Conservation (phyloP, 805 yeast species). For the Cyberlindnera meyerae region DNA sequence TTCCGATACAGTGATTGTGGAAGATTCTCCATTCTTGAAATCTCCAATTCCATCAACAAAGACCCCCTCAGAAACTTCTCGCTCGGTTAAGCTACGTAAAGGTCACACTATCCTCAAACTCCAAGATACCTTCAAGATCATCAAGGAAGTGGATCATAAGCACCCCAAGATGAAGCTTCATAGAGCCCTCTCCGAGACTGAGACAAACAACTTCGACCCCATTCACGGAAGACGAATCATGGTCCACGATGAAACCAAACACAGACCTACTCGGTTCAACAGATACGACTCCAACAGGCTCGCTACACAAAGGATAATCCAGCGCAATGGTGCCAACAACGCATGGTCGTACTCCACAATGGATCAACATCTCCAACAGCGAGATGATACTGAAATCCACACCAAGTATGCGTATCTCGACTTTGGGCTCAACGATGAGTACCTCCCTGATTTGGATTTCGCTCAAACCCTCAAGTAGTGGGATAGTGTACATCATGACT, state of each 20-base stretch:
- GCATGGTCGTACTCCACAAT: conserved; percentile 5
- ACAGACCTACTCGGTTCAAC: conserved; percentile 35
- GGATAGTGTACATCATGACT: conserved; percentile 26
- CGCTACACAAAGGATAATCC: neutral
- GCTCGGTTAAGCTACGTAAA: conserved; percentile 2
- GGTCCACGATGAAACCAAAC: conserved; percentile 42
- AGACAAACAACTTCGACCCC: conserved; percentile 53
- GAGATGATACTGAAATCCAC: too few relatives aligned
- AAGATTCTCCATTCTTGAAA: neutral
- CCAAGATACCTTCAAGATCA: conserved; percentile 3
- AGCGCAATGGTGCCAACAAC: conserved; percentile 2
- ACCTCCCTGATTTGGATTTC: conserved; percentile 67
- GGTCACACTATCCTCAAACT: conserved; percentile 3
- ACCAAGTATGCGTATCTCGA: conserved; percentile 5
- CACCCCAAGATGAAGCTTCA: conserved; percentile 31
- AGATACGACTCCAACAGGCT: conserved; percentile 1
- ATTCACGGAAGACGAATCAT: conserved; percentile 48
- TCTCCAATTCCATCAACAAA: conserved; percentile 1
- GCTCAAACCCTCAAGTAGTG: conserved; percentile 43
- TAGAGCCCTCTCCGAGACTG: conserved; percentile 62
- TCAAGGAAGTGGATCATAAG: neutral
- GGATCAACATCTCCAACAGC: conserved; percentile 4
- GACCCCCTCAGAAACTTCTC: too few relatives aligned
- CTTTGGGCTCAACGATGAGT: conserved; percentile 66
- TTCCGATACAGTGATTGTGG: neutral